These are phyloP conservation scores for Acanthamoeba sp. DNA, from an alignment of 208 protist genomes.

Conservation along the genomic window DNA sequence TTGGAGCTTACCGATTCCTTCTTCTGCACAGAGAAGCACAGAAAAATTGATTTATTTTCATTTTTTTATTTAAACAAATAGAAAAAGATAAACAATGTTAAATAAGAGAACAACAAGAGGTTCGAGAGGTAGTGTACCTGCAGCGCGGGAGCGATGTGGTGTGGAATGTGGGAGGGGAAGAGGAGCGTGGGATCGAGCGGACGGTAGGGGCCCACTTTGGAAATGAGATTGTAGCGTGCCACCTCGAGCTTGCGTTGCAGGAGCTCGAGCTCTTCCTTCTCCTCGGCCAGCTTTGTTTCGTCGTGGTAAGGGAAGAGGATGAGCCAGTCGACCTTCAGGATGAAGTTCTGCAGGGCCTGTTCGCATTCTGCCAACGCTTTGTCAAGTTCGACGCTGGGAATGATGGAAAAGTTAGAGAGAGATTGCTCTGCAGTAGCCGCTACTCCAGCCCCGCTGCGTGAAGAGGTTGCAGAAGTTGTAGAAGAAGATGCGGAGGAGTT, in stretches of 20 bases:
- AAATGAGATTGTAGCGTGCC: conserved; percentile 31
- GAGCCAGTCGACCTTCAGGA: not conserved
- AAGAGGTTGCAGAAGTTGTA: too few relatives aligned
- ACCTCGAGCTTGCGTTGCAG: conserved; percentile 27
- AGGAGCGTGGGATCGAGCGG: conserved; percentile 40
- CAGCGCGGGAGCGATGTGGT: not conserved
- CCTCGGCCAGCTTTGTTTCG: conserved; percentile 1
- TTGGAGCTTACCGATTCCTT: not conserved
- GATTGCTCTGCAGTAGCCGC: not conserved
- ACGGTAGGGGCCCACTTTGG: conserved; percentile 37
- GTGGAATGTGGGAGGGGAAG: not conserved
- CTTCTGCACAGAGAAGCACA: not conserved
- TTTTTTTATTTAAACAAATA: not conserved
- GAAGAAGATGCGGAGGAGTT: too few relatives aligned
- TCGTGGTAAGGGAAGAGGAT: conserved; percentile 42
- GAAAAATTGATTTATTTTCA: not conserved
- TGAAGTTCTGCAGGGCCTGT: conserved; percentile 21
- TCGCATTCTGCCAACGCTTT: not conserved
- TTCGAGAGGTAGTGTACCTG: not conserved
- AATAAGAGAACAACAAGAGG: not conserved
- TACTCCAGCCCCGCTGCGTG: too few relatives aligned
- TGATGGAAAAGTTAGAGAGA: not conserved
- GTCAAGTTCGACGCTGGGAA: conserved; percentile 30
- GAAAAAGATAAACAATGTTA: not conserved
- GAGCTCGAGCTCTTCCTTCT: not conserved